These are phyloP conservation scores for Glycine tomentella DNA, from an alignment of 306 rosid species.

Conservation along the genomic window DNA sequence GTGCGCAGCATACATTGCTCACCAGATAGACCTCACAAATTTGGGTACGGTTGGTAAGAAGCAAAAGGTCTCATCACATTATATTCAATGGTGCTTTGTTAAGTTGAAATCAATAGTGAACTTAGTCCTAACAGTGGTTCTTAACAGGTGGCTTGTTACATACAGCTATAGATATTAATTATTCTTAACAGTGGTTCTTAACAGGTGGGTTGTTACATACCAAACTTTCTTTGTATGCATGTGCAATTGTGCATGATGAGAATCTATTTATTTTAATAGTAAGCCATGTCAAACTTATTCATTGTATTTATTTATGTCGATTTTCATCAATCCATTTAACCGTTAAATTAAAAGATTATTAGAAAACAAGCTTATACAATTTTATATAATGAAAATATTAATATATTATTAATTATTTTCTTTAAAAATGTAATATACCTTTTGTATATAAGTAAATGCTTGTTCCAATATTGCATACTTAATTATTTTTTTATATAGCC, in stretches of 20 bases:
- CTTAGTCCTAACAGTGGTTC: constrained; percentile 20
- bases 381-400: too few species aligned
- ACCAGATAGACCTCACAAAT: constrained; percentile 27
- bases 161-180: background rate
- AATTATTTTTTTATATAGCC: too few species aligned
- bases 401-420: background rate
- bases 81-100: constrained; percentile 29
- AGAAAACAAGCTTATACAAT: too few species aligned
- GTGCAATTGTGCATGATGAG: background rate
- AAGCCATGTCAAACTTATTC: background rate
- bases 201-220: background rate
- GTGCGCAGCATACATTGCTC: background rate
- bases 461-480: too few species aligned
- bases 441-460: too few species aligned
- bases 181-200: constrained; percentile 22
- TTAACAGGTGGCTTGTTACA: background rate
- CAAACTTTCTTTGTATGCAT: background rate
- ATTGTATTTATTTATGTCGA: too few species aligned
- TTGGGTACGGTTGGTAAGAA: constrained; percentile 50
- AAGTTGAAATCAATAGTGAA: background rate
- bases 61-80: constrained; percentile 47
- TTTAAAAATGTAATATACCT: background rate
- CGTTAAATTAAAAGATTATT: too few species aligned
- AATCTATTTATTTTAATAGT: background rate
- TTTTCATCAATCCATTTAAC: background rate